Base-by-base conservation (phyloP, 1,139 yeast genomes). In the Kurtzmaniella quercitrusa region DNA sequence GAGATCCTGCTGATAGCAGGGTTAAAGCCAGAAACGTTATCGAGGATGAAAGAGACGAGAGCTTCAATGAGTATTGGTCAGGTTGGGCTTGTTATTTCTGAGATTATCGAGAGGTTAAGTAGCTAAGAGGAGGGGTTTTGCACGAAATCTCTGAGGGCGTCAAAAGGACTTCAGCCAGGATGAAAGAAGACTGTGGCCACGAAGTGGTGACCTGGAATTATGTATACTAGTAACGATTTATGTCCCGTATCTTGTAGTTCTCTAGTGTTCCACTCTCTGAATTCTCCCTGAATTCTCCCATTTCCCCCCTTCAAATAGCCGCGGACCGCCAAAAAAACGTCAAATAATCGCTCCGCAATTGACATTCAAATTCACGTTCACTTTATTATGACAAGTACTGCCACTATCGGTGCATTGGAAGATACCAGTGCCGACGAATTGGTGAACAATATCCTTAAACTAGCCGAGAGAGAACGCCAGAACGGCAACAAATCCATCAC, bases 401-500 rank as follows among this genome's bases (percentile, higher is more conserved):
- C 25, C 16, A 19, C 27, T 21, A 10, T 21, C 14, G 8, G 23
- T 11, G 16, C 25, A 36, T 11, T 17, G 11, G 34, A 14, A 31
- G 34, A 15, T 10, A 33, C 49, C 37, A 49, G 42, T 34, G 57
- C 48, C 45, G 60, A 63, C 42, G 63, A 62, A 41, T 52, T 64
- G 29, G 55, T 65, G 27, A 54, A 62, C 36, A 58, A 59, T 44
- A 52, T 68, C 33, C 49, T 68, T 23, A 51, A 50, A 43, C 44
- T 68, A 41, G 70, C 70, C 5, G 62, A 62, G 45, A 59, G 58
- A 44, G 73, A 68, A 51, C 62, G 63, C 42, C 51, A 56, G 38
- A 62, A 52, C 42, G 73, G 74, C 6, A 68, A 68, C 47, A 56
- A 50, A 17, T 56, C 70, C 5, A 57, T 68, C 14, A 65, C 71